Percentiles rank a stretch among this genome's conserved stretches.
Conservation (phyloP, 306 rosid genomes). For the Malus sylvestris region DNA sequence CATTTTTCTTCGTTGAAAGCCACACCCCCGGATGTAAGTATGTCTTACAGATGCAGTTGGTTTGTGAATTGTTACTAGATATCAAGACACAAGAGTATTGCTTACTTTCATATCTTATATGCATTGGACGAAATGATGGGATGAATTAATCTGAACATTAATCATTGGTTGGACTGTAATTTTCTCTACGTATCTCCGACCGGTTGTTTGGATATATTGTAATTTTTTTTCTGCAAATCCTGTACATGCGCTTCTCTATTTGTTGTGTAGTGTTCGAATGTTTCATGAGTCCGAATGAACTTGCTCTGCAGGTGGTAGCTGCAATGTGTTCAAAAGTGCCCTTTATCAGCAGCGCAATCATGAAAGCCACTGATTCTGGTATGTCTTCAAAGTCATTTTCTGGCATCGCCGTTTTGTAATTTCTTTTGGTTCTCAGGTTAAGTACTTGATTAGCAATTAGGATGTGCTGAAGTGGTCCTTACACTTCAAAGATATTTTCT, state of each 20-base stretch:
- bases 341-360: slow-evolving; percentile 75
- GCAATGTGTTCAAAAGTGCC: slow-evolving; percentile 99
- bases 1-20: slow-evolving; percentile 75
- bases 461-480: not conserved
- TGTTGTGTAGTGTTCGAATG: not conserved
- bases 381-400: slow-evolving; percentile 19
- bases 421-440: not conserved
- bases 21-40: slow-evolving; percentile 92
- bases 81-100: not conserved
- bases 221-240: not conserved
- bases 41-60: slow-evolving; percentile 2
- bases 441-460: not conserved
- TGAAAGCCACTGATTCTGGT: slow-evolving; percentile 84
- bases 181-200: not conserved
- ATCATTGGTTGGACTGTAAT: not conserved
- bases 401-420: not conserved
- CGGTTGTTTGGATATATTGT: not conserved
- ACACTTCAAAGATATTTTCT: not conserved
- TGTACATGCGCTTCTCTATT: not conserved
- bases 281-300: slow-evolving; percentile 13
- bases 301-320: slow-evolving; percentile 66
- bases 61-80: not conserved
- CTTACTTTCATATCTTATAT: not conserved
- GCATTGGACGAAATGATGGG: not conserved
- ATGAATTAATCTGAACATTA: not conserved